Evolutionary conservation across 306 rosid species (phyloP).

Genomic region (Trifolium repens): DNA sequence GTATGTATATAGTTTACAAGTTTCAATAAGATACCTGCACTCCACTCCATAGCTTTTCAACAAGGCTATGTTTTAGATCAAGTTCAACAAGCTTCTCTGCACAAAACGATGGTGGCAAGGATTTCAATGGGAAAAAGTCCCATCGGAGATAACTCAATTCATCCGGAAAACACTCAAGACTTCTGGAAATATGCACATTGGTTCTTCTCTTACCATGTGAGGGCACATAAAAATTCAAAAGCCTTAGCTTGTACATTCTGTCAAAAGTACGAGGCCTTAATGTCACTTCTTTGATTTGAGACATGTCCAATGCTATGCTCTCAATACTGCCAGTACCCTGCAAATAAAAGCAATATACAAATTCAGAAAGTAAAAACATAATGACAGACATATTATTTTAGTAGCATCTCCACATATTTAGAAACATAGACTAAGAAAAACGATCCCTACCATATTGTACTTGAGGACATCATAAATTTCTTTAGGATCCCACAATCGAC

Average conservation of each 20-base stretch:
- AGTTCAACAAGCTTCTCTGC: conserved; percentile 21
- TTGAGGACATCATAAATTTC: conserved; percentile 19
- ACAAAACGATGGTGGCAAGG: conserved; percentile 4
- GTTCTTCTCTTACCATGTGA: not conserved
- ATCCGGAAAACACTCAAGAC: not conserved
- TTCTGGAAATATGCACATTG: conserved; percentile 9
- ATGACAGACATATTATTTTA: not conserved
- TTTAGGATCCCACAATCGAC: conserved; percentile 18
- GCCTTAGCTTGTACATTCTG: not conserved
- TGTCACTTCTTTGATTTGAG: conserved; percentile 19
- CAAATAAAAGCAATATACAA: not conserved
- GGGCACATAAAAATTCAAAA: not conserved
- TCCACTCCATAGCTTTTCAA: conserved; percentile 13
- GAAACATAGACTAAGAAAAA: not conserved
- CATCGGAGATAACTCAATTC: not conserved
- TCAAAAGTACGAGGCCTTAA: conserved; percentile 1
- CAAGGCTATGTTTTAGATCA: not conserved
- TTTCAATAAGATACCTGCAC: not conserved
- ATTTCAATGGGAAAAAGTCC: not conserved
- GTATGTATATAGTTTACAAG: not conserved
- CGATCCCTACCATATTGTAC: not conserved
- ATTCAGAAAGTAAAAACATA: not conserved
- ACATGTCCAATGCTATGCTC: not conserved
- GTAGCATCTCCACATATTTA: no score
- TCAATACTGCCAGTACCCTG: conserved; percentile 8